phyloP scores from a whole-genome alignment of 2,329 filamentous ascomycete species.

The Apiospora phragmitis region DNA sequence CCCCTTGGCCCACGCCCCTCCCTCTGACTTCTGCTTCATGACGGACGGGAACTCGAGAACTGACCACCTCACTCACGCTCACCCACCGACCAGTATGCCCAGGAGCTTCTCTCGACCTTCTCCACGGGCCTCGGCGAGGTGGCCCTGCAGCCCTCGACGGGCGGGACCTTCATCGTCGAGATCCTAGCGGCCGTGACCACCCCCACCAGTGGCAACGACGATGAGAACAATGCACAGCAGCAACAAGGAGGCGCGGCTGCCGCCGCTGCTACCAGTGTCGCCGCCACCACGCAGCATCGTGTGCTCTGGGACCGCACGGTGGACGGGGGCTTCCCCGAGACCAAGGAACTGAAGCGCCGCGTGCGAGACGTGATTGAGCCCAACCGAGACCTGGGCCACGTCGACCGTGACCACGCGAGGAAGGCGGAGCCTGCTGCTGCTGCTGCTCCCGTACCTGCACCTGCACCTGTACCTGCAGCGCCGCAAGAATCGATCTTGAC shows the following conservation, averaged over 20 bases:
- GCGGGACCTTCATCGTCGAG: constrained; percentile 78
- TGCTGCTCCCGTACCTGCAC: background rate
- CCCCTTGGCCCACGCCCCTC: background rate
- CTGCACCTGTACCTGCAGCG: background rate
- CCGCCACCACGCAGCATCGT: constrained; percentile 30
- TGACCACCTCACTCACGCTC: background rate
- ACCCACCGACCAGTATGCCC: constrained; percentile 66
- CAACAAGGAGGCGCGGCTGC: constrained; percentile 7
- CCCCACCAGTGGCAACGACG: constrained; percentile 16
- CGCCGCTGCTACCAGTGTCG: background rate
- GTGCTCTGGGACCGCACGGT: constrained; percentile 84
- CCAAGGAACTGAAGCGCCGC: constrained; percentile 84
- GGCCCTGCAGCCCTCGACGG: constrained; percentile 79
- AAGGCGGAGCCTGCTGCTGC: background rate
- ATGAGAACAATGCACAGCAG: constrained; percentile 29
- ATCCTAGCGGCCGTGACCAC: constrained; percentile 43
- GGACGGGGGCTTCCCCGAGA: constrained; percentile 91
- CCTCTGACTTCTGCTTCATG: background rate
- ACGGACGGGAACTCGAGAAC: background rate
- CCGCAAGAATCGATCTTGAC: background rate
- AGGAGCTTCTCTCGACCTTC: constrained; percentile 95
- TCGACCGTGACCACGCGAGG: constrained; percentile 55
- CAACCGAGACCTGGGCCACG: constrained; percentile 75
- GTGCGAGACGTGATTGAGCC: constrained; percentile 84
- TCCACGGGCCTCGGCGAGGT: constrained; percentile 81